Conservation (phyloP, 768 basidiomycete genomes). For the Russula lepida region DNA sequence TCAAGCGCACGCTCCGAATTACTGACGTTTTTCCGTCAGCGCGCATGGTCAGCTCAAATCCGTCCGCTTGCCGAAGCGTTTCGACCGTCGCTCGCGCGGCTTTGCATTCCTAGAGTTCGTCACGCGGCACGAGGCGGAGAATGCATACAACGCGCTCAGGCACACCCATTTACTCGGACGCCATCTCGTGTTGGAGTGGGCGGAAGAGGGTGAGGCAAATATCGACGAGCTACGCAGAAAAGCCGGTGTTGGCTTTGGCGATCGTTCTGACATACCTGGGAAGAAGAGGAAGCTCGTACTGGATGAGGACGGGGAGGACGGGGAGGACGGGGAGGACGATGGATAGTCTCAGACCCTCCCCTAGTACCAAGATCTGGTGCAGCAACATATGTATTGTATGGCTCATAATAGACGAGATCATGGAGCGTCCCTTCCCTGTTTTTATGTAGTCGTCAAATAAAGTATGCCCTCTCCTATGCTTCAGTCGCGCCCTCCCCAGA, state of each 20-base stretch:
- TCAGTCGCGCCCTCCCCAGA: background rate
- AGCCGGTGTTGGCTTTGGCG: slow-evolving; percentile 70
- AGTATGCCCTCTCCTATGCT: background rate
- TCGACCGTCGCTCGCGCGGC: slow-evolving; percentile 81
- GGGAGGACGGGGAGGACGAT: slow-evolving; percentile 27
- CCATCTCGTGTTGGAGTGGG: slow-evolving; percentile 94
- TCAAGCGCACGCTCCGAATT: background rate
- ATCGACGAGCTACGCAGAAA: slow-evolving; percentile 69
- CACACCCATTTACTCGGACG: slow-evolving; percentile 95
- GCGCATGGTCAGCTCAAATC: slow-evolving; percentile 91
- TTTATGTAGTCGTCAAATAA: background rate
- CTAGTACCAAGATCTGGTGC: background rate
- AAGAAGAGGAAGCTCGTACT: slow-evolving; percentile 63
- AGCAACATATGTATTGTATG: background rate
- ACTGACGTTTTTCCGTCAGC: slow-evolving; percentile 33
- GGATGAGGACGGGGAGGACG: slow-evolving; percentile 33
- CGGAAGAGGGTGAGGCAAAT: slow-evolving; percentile 68
- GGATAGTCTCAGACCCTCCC: background rate
- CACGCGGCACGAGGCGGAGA: slow-evolving; percentile 81
- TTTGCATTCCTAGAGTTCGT: slow-evolving; percentile 97
- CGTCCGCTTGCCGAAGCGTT: slow-evolving; percentile 85
- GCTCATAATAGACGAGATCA: background rate
- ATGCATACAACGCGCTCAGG: slow-evolving; percentile 74
- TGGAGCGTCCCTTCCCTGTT: background rate
- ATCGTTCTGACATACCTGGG: slow-evolving; percentile 61